Conservation (phyloP, 441 rosid species). For the Geranium incanum region DNA sequence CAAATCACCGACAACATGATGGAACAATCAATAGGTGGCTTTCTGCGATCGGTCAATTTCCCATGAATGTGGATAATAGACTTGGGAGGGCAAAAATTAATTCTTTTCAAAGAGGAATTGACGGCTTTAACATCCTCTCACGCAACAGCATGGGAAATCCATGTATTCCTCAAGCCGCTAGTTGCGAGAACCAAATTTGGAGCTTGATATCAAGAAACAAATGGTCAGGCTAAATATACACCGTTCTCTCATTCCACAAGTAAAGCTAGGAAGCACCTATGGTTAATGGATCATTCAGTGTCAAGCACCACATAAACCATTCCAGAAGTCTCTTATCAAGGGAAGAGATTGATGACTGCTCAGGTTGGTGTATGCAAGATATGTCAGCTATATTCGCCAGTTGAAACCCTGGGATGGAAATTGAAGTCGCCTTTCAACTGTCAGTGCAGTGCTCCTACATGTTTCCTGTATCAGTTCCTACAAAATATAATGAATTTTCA, state of each 20-base stretch:
- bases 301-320: conserved; percentile 9
- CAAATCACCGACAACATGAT: no score
- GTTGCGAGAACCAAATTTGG: no score
- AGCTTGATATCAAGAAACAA: conserved; percentile 10
- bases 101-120: no score
- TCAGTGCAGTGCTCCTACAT: no score
- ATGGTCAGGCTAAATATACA: conserved; percentile 57
- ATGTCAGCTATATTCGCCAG: conserved; percentile 16
- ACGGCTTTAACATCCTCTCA: no score
- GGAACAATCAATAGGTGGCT: no score
- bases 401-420: conserved; percentile 84
- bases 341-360: conserved; percentile 51
- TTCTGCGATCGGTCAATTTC: no score
- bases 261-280: conserved; percentile 39
- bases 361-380: conserved; percentile 22
- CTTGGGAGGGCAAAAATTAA: no score
- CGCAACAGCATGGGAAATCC: no score
- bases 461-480: not conserved
- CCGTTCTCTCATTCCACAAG: conserved; percentile 44
- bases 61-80: no score
- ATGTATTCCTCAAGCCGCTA: no score
- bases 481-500: no score
- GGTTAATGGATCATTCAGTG: conserved; percentile 32
- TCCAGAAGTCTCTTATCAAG: conserved; percentile 32
- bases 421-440: conserved; percentile 64